Conservation (phyloP, 345 rosid genomes). For the Pugionium dolabratum region DNA sequence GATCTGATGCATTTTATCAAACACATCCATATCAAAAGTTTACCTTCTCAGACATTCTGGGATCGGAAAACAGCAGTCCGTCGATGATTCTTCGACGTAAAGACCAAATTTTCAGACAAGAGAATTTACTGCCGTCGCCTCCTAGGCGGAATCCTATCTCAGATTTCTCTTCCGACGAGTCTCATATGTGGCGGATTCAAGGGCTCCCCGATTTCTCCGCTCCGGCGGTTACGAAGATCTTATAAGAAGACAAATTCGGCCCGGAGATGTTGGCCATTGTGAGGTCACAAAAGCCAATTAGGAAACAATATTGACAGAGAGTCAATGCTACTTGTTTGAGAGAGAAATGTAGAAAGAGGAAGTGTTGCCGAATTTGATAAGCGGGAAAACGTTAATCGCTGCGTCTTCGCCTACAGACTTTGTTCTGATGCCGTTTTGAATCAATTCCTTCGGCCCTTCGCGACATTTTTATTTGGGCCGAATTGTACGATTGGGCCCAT, state of each 20-base stretch:
- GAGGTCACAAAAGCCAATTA: not conserved
- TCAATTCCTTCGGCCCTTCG: not conserved
- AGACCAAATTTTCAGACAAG: slow-evolving; percentile 3
- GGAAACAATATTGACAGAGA: not conserved
- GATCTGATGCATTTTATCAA: not conserved
- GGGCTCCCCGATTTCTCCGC: slow-evolving; percentile 33
- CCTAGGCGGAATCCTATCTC: slow-evolving; percentile 42
- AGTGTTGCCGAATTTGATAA: not conserved
- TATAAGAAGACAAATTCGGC: slow-evolving; percentile 43
- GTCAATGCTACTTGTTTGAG: too few relatives aligned
- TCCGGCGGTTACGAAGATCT: slow-evolving; percentile 25
- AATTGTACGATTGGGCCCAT: not conserved
- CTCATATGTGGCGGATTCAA: slow-evolving; percentile 34
- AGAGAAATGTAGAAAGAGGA: not conserved
- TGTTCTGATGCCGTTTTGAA: slow-evolving; percentile 9
- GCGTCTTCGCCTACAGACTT: slow-evolving; percentile 41
- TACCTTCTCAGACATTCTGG: slow-evolving; percentile 28
- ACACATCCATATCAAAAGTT: not conserved
- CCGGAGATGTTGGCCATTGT: slow-evolving; percentile 59
- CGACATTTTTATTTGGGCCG: slow-evolving; percentile 10
- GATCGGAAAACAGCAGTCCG: slow-evolving; percentile 40
- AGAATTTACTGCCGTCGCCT: slow-evolving; percentile 1
- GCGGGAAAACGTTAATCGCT: slow-evolving; percentile 41
- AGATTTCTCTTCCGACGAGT: slow-evolving; percentile 54
- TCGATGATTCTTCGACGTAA: slow-evolving; percentile 48